These are phyloP conservation scores for Sclerotinia spermophila DNA, from an alignment of 2,329 filamentous ascomycete genomes.

Conservation along the genomic window DNA sequence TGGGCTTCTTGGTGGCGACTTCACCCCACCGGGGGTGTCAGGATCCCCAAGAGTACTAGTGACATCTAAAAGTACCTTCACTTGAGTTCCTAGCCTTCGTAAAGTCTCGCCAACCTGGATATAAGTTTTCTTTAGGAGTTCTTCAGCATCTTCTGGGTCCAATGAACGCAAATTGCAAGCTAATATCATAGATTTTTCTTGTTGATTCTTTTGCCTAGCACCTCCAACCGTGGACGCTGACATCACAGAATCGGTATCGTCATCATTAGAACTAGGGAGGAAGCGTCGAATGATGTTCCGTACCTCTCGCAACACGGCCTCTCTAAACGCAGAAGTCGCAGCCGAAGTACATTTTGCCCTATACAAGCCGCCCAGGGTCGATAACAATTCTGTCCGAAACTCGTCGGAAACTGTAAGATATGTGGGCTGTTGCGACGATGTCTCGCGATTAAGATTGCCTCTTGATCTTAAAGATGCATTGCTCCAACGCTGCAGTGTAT, in stretches of 20 bases:
- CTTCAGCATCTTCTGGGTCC: constrained; percentile 79
- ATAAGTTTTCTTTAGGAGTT: constrained; percentile 77
- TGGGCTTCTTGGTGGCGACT: constrained; percentile 36
- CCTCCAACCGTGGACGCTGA: constrained; percentile 74
- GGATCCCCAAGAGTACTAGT: constrained; percentile 59
- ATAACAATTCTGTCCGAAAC: constrained; percentile 66
- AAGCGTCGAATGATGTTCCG: constrained; percentile 79
- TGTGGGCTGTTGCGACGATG: constrained; percentile 64
- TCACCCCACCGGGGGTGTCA: constrained; percentile 25
- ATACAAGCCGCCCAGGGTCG: constrained; percentile 74
- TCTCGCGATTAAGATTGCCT: constrained; percentile 57
- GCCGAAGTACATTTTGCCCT: constrained; percentile 74
- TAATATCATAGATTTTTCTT: constrained; percentile 85
- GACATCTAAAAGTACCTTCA: constrained; percentile 92
- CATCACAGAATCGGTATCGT: constrained; percentile 87
- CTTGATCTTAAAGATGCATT: constrained; percentile 69
- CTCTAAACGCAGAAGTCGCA: constrained; percentile 80
- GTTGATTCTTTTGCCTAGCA: constrained; percentile 66
- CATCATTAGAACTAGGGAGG: constrained; percentile 87
- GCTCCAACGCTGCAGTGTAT: constrained; percentile 83
- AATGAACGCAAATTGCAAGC: constrained; percentile 84
- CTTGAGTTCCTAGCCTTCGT: constrained; percentile 79
- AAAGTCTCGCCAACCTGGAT: constrained; percentile 83
- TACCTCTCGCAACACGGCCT: constrained; percentile 80
- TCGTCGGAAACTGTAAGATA: constrained; percentile 72